phyloP scores from a whole-genome alignment of 2,329 filamentous ascomycete genomes.

The Colletotrichum cuscutae region DNA sequence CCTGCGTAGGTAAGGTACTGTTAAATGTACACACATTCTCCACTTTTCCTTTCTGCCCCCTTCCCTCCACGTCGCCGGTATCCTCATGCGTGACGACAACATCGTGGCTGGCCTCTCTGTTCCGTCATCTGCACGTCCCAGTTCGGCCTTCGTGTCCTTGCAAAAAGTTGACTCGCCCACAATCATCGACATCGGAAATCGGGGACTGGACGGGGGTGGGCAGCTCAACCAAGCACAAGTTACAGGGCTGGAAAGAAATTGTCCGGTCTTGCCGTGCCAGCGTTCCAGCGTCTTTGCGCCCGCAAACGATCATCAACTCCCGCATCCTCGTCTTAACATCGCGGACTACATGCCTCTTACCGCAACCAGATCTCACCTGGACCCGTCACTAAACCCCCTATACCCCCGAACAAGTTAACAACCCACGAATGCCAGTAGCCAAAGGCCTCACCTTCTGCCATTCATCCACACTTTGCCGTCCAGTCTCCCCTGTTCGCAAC shows the following conservation, averaged over 20 bases:
- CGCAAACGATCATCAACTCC: conserved; percentile 21
- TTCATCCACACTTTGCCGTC: conserved; percentile 8
- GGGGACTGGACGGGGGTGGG: neutral
- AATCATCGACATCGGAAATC: neutral
- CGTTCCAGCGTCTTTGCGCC: conserved; percentile 10
- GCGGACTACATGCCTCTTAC: conserved; percentile 18
- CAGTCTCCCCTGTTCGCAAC: conserved; percentile 29
- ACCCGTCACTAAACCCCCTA: neutral
- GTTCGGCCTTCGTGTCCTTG: neutral
- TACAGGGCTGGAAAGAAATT: neutral
- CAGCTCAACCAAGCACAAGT: neutral
- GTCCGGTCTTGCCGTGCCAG: neutral
- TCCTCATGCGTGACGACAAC: conserved; percentile 17
- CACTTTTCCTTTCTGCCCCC: neutral
- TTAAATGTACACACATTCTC: too few relatives aligned
- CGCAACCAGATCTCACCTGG: conserved; percentile 24
- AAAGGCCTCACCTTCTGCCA: neutral
- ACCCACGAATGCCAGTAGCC: too few relatives aligned
- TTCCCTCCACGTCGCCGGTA: neutral
- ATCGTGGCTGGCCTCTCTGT: neutral
- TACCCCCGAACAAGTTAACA: too few relatives aligned
- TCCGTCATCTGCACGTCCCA: conserved; percentile 4
- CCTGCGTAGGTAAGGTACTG: too few relatives aligned
- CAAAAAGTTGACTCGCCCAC: neutral
- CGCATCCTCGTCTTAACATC: conserved; percentile 26